phyloP scores from a whole-genome alignment of 495 filamentous ascomycete genomes.

The Rusavskia elegans region DNA sequence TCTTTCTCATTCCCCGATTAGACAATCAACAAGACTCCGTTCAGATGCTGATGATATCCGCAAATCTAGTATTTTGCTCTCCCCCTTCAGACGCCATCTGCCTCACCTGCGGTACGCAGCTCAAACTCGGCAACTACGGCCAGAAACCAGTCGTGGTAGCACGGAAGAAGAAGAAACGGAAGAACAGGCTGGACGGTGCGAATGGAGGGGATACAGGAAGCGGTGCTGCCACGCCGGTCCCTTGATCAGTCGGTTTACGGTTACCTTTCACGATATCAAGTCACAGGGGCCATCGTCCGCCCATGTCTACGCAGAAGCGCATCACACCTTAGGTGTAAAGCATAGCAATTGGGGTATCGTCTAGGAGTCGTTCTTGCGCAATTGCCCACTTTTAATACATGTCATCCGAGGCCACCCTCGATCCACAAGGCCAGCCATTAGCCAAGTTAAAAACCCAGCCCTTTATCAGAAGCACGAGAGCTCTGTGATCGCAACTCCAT shows the following conservation, averaged over 20 bases:
- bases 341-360: neutral
- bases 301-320: too few relatives aligned
- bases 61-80: conserved; percentile 40
- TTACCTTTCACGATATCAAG: too few relatives aligned
- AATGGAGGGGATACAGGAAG: conserved; percentile 10
- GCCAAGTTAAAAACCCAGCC: neutral
- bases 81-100: conserved; percentile 54
- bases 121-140: conserved; percentile 62
- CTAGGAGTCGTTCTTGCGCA: neutral
- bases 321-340: neutral
- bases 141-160: conserved; percentile 59
- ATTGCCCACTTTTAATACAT: neutral
- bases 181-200: conserved; percentile 24
- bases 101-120: conserved; percentile 76
- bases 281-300: too few relatives aligned
- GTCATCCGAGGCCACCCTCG: neutral
- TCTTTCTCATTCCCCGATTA: too few relatives aligned
- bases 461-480: neutral
- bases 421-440: neutral
- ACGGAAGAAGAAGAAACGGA: conserved; percentile 57
- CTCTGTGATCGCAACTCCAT: neutral
- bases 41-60: neutral
- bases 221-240: neutral
- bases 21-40: too few relatives aligned
- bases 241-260: neutral